These are phyloP conservation scores for Aegilops tauschii DNA, from an alignment of 176 grass and related monocot species.

Conservation along the genomic window DNA sequence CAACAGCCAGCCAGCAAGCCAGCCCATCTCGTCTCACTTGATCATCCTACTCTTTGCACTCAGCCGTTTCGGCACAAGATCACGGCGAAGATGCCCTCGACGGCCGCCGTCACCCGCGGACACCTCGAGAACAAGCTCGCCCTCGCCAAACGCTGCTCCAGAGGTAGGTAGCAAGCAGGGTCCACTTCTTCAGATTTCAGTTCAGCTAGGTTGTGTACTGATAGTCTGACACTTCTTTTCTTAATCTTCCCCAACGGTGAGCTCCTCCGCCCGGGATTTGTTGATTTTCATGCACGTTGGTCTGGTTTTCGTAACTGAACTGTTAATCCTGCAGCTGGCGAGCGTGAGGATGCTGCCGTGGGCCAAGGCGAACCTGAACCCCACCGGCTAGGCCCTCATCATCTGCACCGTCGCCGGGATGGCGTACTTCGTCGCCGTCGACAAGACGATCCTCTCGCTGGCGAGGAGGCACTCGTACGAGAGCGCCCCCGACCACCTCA, in stretches of 20 bases:
- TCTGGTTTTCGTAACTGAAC: too few species aligned
- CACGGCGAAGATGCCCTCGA: not conserved
- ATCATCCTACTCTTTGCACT: not conserved
- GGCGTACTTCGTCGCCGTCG: constrained; percentile 65
- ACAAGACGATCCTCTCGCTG: constrained; percentile 62
- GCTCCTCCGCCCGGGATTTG: too few species aligned
- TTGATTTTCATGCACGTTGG: too few species aligned
- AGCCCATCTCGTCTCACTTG: not conserved
- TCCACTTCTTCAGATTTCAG: too few species aligned
- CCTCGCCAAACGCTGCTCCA: constrained; percentile 66
- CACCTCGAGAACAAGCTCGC: constrained; percentile 41
- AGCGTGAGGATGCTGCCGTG: too few species aligned
- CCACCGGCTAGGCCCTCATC: constrained; percentile 67
- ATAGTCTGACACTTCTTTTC: too few species aligned
- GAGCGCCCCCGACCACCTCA: not conserved
- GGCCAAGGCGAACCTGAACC: constrained; percentile 31
- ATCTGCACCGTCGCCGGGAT: constrained; percentile 58
- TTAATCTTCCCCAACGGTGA: constrained; percentile 26
- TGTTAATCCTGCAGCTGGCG: too few species aligned
- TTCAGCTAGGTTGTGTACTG: not conserved
- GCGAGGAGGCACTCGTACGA: constrained; percentile 65
- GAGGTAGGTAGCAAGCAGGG: constrained; percentile 16
- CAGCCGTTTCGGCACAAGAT: not conserved
- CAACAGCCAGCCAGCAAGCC: not conserved
- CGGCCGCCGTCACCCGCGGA: constrained; percentile 19